Evolutionary conservation across 805 yeast genomes (phyloP).

Genomic region (Metschnikowia peoriensis): DNA sequence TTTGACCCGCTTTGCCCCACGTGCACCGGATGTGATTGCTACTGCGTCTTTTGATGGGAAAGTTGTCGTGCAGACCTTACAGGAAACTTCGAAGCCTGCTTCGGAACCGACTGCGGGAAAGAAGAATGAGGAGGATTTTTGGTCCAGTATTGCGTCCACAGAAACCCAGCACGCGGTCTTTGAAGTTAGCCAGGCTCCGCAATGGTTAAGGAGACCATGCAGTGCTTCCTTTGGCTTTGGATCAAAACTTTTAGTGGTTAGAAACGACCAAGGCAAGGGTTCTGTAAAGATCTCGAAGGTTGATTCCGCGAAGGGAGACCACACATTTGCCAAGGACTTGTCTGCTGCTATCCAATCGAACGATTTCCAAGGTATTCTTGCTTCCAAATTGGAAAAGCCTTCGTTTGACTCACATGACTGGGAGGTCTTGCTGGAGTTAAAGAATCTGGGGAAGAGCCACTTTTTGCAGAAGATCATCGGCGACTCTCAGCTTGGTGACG

Average conservation of each 20-base stretch:
- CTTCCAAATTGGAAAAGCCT: conserved; percentile 43
- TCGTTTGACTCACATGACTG: conserved; percentile 57
- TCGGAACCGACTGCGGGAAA: conserved; percentile 38
- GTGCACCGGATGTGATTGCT: conserved; percentile 85
- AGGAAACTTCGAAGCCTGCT: conserved; percentile 71
- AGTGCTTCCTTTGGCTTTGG: conserved; percentile 91
- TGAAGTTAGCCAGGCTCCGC: conserved; percentile 76
- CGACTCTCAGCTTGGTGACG: conserved; percentile 4
- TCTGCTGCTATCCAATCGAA: conserved; percentile 55
- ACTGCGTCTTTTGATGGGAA: conserved; percentile 86
- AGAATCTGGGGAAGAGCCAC: conserved; percentile 48
- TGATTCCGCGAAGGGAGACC: conserved; percentile 35
- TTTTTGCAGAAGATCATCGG: conserved; percentile 41
- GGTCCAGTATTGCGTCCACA: conserved; percentile 71
- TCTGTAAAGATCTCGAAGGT: conserved; percentile 44
- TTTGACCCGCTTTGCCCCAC: conserved; percentile 83
- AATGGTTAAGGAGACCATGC: conserved; percentile 76
- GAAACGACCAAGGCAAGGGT: conserved; percentile 40
- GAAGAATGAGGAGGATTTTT: conserved; percentile 71
- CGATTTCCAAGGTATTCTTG: conserved; percentile 55
- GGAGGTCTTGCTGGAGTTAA: conserved; percentile 55
- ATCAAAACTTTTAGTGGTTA: conserved; percentile 70
- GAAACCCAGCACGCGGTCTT: conserved; percentile 74
- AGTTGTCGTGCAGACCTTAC: conserved; percentile 77
- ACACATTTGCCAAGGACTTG: conserved; percentile 31